Percentiles rank a stretch among this genome's conserved stretches.
phyloP scores from a whole-genome alignment of 768 basidiomycete species.

The Pleurotus djamor region DNA sequence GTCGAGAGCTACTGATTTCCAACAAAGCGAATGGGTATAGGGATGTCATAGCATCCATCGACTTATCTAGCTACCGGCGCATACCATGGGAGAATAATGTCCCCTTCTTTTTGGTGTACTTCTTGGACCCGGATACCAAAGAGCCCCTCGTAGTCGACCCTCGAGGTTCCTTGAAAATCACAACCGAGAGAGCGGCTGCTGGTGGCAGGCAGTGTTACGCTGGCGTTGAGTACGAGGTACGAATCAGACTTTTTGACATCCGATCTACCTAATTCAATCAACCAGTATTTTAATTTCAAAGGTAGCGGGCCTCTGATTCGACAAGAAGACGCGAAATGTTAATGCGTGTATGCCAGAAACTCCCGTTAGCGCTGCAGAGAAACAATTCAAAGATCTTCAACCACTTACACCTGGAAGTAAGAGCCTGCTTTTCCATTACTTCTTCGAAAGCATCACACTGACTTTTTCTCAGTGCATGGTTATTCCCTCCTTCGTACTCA shows the following conservation, averaged over 20 bases:
- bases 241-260: slow-evolving; percentile 14
- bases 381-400: slow-evolving; percentile 71
- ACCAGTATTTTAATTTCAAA: slow-evolving; percentile 88
- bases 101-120: slow-evolving; percentile 92
- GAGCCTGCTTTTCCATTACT: slow-evolving; percentile 23
- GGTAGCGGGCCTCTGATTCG: slow-evolving; percentile 34
- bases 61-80: slow-evolving; percentile 83
- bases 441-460: neutral
- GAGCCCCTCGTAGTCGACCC: slow-evolving; percentile 82
- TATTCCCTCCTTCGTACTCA: slow-evolving; percentile 93
- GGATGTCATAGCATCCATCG: slow-evolving; percentile 84
- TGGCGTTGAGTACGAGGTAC: slow-evolving; percentile 93
- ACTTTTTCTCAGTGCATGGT: slow-evolving; percentile 75
- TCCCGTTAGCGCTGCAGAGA: slow-evolving; percentile 68
- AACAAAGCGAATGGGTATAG: slow-evolving; percentile 92
- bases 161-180: slow-evolving; percentile 69
- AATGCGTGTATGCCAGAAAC: slow-evolving; percentile 57
- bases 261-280: slow-evolving; percentile 7
- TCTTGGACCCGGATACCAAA: slow-evolving; percentile 83
- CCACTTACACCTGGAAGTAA: slow-evolving; percentile 92
- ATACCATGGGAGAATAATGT: slow-evolving; percentile 92
- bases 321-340: neutral
- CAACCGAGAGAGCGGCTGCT: slow-evolving; percentile 46
- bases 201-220: slow-evolving; percentile 65
- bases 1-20: slow-evolving; percentile 84